These are phyloP conservation scores for Isatis lusitanica DNA, from an alignment of 441 rosid genomes.

Conservation along the genomic window DNA sequence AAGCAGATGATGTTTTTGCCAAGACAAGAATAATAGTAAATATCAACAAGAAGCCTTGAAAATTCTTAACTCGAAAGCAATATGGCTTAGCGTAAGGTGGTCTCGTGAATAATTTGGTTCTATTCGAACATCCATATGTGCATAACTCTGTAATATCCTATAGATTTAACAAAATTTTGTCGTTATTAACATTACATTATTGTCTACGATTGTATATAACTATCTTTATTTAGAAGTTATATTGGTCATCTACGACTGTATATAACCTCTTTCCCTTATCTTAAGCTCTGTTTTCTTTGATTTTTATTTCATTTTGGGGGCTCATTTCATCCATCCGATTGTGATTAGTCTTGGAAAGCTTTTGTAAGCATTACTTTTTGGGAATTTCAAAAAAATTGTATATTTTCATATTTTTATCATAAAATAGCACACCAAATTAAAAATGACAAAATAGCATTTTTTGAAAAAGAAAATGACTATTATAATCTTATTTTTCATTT, in stretches of 20 bases:
- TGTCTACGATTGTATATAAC: not conserved
- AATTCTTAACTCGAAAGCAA: constrained; percentile 27
- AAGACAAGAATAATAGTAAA: constrained; percentile 36
- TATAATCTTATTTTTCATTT: too few relatives aligned
- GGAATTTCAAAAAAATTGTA: too few relatives aligned
- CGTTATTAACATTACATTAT: not conserved
- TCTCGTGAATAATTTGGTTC: not conserved
- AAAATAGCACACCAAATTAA: too few relatives aligned
- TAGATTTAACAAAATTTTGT: not conserved
- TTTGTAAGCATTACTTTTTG: not conserved
- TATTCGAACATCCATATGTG: too few relatives aligned
- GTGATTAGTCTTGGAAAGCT: not conserved
- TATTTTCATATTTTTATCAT: too few relatives aligned
- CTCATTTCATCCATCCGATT: not conserved
- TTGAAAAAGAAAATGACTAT: too few relatives aligned
- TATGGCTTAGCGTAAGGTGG: not conserved
- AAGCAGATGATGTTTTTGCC: constrained; percentile 32
- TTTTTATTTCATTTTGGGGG: not conserved
- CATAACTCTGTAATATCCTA: not conserved
- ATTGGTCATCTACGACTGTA: not conserved
- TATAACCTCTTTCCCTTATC: not conserved
- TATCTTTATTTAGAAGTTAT: not conserved
- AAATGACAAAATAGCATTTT: too few relatives aligned
- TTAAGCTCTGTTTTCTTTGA: not conserved
- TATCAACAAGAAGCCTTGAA: not conserved